Conservation (phyloP, 2,329 filamentous ascomycete genomes). For the Beauveria rudraprayagi region DNA sequence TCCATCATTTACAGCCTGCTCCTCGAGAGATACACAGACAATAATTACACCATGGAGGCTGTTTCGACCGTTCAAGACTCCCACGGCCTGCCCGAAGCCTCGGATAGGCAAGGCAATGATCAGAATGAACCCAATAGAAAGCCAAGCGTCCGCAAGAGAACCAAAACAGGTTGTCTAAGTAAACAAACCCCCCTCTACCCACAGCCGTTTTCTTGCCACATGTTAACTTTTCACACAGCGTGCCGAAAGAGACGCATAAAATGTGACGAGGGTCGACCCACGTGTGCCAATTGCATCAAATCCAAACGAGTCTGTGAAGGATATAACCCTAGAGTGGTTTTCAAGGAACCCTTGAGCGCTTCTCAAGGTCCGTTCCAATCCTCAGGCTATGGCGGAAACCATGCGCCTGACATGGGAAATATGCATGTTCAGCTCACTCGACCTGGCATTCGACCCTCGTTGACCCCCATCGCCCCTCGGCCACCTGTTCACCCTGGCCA, state of each 20-base stretch:
- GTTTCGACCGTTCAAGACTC: neutral
- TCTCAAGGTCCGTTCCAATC: slow-evolving; percentile 5
- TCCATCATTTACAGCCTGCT: neutral
- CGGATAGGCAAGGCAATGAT: slow-evolving; percentile 27
- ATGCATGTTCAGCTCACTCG: slow-evolving; percentile 4
- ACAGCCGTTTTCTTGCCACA: neutral
- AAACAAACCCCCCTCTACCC: slow-evolving; percentile 25
- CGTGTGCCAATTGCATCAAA: slow-evolving; percentile 77
- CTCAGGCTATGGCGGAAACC: slow-evolving; percentile 6
- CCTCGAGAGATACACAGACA: neutral
- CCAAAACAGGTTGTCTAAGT: slow-evolving; percentile 91
- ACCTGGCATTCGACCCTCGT: slow-evolving; percentile 17
- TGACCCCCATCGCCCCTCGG: slow-evolving; percentile 36
- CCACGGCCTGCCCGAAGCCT: slow-evolving; percentile 17
- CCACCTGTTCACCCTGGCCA: slow-evolving; percentile 1
- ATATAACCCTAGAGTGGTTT: slow-evolving; percentile 72
- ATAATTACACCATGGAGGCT: neutral
- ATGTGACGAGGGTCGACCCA: slow-evolving; percentile 83
- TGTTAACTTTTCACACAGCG: slow-evolving; percentile 39
- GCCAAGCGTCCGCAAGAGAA: slow-evolving; percentile 55
- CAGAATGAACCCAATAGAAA: slow-evolving; percentile 40
- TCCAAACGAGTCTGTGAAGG: slow-evolving; percentile 79
- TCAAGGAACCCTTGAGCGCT: slow-evolving; percentile 63
- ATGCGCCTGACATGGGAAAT: slow-evolving; percentile 22
- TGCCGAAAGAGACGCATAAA: slow-evolving; percentile 95